Percentiles rank a stretch among this genome's conserved stretches.
Conservation (phyloP, 306 rosid genomes). For the Fagus sylvatica region DNA sequence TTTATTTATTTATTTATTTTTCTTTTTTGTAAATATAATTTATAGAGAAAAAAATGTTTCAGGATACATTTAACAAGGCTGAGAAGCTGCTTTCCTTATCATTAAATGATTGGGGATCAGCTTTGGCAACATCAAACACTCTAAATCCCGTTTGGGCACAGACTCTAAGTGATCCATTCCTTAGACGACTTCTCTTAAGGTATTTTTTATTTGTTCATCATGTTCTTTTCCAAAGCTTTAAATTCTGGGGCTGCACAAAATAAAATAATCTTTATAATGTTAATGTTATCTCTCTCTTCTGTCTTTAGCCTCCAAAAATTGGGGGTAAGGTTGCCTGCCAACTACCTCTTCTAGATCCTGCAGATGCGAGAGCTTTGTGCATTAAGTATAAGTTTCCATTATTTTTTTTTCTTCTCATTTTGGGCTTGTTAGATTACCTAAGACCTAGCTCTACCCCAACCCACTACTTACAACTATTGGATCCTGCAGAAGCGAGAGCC, state of each 20-base stretch:
- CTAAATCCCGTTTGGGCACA: slow-evolving; percentile 91
- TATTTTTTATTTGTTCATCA: slow-evolving; percentile 12
- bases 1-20: not conserved
- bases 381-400: too few species aligned
- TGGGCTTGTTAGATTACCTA: not conserved
- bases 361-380: too few species aligned
- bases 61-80: slow-evolving; percentile 78
- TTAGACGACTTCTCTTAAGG: slow-evolving; percentile 91
- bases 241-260: not conserved
- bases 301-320: too few species aligned
- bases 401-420: too few species aligned
- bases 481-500: too few species aligned
- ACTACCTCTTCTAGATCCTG: too few species aligned
- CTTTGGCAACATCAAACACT: slow-evolving; percentile 55
- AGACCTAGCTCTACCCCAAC: not conserved
- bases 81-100: slow-evolving; percentile 65
- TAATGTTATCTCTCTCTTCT: not conserved
- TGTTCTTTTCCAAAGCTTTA: not conserved
- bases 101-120: slow-evolving; percentile 66
- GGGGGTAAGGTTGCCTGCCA: too few species aligned
- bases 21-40: slow-evolving; percentile 3
- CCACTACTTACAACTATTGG: not conserved
- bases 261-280: not conserved
- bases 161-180: slow-evolving; percentile 75
- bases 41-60: slow-evolving; percentile 28